Base-by-base conservation (phyloP, 108 stramenopile species). In the Cyclotella kingstonii region DNA sequence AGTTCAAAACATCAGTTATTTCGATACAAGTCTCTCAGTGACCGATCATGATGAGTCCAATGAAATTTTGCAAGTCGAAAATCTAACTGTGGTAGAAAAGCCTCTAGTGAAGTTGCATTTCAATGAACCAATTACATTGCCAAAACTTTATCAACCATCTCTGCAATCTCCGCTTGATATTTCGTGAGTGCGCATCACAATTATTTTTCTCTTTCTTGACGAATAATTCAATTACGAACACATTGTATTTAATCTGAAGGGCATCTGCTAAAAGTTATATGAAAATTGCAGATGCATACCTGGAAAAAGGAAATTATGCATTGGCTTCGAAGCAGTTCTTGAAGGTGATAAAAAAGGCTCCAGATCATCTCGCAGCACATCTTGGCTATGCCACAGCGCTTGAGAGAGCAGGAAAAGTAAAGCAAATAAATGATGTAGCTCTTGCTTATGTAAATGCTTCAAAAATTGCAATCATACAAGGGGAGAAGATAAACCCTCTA, bases 201-300 rank as follows among this genome's bases (percentile, higher is more conserved):
- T 12, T 21, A 23, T 31, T 42, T 18, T 18, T 65, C 34, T 28
- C 25, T 53, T n/a, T 14, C 26, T 1, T 50, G n/a, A 11, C 2
- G 7, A 9, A 7, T 9, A 9, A 11, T 36, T 36, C 9, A 7
- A 36, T 36, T 36, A 9, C 36, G 11, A 36, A 36, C 11, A 36
- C 36, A 36, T 9, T 36, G 29, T 23, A 23, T 15, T 54, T 29
- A 8, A 38, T 10, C 36, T 44, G 14, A 5, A 76, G 60, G 30
- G 54, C 74, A 34, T 56, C 66, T 25, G 74, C 74, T 28, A 76
- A 57, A 40, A 67, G 65, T 39, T 79, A 79, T 19, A 79, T 79
- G 78, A 79, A 79, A 74, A 74, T 79, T 46, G 78, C 78, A 44
- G 78, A 79, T 51, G 78, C 78, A 10, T 79, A 79, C 25, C 31